A percentile compares a stretch with the other conserved stretches of the same genome.
Evolutionary conservation across 2,329 filamentous ascomycete genomes (phyloP).

Genomic region (Penicillium crustosum): DNA sequence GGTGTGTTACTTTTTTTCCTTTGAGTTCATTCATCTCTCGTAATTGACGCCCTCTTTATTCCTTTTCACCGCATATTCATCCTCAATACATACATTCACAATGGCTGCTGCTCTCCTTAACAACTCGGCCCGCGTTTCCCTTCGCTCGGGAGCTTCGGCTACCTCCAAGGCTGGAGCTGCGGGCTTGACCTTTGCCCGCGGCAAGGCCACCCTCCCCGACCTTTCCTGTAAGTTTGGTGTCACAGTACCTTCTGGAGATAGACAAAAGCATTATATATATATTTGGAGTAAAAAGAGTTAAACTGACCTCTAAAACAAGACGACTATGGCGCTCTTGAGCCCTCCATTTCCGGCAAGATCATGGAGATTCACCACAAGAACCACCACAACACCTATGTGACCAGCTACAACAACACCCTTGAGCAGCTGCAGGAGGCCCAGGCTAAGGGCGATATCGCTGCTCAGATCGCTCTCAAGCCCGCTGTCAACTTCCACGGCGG

Average conservation of each 20-base stretch:
- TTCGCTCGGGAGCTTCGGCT: conserved; percentile 62
- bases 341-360: conserved; percentile 79
- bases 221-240: conserved; percentile 64
- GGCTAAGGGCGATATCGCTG: conserved; percentile 53
- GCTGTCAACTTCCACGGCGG: conserved; percentile 66
- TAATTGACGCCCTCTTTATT: conserved; percentile 7
- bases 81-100: conserved; percentile 18
- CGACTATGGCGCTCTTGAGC: conserved; percentile 94
- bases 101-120: conserved; percentile 80
- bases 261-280: background rate
- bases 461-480: conserved; percentile 60
- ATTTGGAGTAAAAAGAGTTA: background rate
- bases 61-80: background rate
- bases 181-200: conserved; percentile 73
- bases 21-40: conserved; percentile 7
- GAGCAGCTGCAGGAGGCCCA: conserved; percentile 67
- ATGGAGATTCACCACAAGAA: conserved; percentile 96
- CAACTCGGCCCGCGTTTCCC: conserved; percentile 67
- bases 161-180: conserved; percentile 61
- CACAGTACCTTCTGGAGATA: background rate
- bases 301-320: conserved; percentile 54
- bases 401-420: conserved; percentile 76
- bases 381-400: conserved; percentile 93
- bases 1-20: conserved; percentile 10
- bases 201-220: conserved; percentile 91